A percentile compares a stretch with the other conserved stretches of the same genome.
These are phyloP conservation scores for Kazachstania viticola DNA, from an alignment of 805 yeast genomes.

Conservation along the genomic window DNA sequence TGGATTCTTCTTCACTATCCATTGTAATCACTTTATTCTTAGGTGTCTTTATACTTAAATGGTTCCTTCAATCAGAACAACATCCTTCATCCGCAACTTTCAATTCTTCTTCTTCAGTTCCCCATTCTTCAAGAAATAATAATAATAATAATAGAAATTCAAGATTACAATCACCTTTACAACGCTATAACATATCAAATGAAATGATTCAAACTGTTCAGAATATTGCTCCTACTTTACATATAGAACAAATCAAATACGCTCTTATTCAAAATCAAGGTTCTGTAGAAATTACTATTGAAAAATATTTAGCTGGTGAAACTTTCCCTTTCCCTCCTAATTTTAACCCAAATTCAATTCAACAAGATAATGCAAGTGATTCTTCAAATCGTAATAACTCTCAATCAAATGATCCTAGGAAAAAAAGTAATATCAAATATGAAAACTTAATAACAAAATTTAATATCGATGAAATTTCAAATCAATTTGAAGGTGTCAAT, in stretches of 20 bases:
- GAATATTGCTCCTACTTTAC: conserved; percentile 64
- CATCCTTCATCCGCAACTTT: conserved; percentile 24
- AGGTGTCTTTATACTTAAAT: conserved; percentile 50
- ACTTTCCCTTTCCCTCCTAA: conserved; percentile 49
- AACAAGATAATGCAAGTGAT: not conserved
- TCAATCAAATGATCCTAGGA: conserved; percentile 17
- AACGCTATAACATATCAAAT: conserved; percentile 33
- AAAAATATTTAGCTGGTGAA: conserved; percentile 52
- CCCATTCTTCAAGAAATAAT: conserved; percentile 1
- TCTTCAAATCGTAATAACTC: not conserved
- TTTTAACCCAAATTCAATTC: conserved; percentile 3
- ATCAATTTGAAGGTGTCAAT: conserved; percentile 10
- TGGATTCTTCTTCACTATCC: conserved; percentile 5
- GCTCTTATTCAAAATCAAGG: conserved; percentile 62
- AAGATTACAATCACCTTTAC: not conserved
- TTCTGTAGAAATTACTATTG: conserved; percentile 68
- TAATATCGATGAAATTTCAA: conserved; percentile 15
- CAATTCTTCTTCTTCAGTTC: not conserved
- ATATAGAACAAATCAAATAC: conserved; percentile 56
- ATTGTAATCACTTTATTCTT: conserved; percentile 21
- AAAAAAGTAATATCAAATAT: conserved; percentile 20
- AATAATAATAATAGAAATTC: not conserved
- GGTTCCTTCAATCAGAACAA: conserved; percentile 53
- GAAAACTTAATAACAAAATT: conserved; percentile 22
- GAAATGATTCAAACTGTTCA: conserved; percentile 78